Evolutionary conservation across 805 yeast genomes (phyloP).

Genomic region (Diddensiella transvaalensis): DNA sequence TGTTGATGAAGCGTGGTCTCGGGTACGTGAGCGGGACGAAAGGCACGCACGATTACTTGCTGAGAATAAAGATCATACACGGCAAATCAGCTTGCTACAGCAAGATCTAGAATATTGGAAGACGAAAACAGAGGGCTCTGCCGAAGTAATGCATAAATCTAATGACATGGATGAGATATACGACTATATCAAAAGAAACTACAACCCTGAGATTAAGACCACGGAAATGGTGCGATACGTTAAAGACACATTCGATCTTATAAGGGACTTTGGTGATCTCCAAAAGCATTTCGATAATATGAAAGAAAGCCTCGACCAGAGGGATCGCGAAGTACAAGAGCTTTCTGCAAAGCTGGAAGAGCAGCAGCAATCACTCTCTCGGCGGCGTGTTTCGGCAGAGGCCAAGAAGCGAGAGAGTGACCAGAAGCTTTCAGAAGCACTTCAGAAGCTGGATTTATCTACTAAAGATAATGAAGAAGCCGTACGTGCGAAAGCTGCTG

Average conservation of each 20-base stretch:
- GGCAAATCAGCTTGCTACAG: neutral
- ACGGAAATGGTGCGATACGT: neutral
- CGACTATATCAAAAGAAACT: neutral
- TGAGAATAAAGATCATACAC: neutral
- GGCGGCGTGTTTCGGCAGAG: neutral
- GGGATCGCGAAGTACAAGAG: neutral
- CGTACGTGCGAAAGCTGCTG: neutral
- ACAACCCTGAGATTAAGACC: neutral
- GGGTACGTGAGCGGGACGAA: neutral
- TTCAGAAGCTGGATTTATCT: neutral
- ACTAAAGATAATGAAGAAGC: neutral
- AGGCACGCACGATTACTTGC: neutral
- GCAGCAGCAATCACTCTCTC: neutral
- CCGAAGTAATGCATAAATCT: neutral
- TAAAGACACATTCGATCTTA: neutral
- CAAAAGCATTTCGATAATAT: neutral
- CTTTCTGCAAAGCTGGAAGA: neutral
- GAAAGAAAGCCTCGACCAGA: neutral
- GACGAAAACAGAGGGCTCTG: neutral
- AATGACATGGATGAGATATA: neutral
- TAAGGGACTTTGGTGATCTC: neutral
- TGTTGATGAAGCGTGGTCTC: neutral
- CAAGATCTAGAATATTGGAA: neutral
- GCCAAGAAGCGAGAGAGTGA: neutral
- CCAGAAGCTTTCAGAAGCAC: neutral